Evolutionary conservation across 1,139 yeast genomes (phyloP), one percentile per base, ranked within the genome.

Genomic region (Pichia kudriavzevii): DNA sequence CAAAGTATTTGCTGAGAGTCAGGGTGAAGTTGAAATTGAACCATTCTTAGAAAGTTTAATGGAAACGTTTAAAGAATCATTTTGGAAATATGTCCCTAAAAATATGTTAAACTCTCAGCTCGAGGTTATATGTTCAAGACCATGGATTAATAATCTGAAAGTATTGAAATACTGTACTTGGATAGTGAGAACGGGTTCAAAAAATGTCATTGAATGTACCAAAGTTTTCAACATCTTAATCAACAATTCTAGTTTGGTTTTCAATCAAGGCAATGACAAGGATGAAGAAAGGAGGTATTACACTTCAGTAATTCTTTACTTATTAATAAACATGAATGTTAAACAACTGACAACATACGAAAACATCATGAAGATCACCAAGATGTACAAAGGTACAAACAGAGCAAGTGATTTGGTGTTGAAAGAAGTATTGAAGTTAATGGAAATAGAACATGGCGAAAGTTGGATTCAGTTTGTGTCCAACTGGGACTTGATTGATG

Each of bases 151-250:
- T 13, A 44, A 58, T n/a, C 50, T 59, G 13, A 54, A 54, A 12
- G 56, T 70, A 3, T 53, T 82, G 42, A 59, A 64, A 30, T 71
- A 76, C 46, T 59, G 63, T 5, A 56, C 61, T 24, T 46, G 48
- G 34, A 33, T 66, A 2, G 48, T 69, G 7, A 26, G 69, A 15
- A 46, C 66, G 5, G 51, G 67, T 19, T 48, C 66, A 1, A 57
- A 59, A 20, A 57, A 58, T 13, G 48, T 56, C 11, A 55, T 80
- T 31, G 72, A 74, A 25, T 64, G 55, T 45, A 66, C 64, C 17
- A 79, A 68, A 48, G 58, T 77, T 29, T 58, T 84, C n/a, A 94
- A 83, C 48, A 67, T 82, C 7, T 62, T 80, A 31, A 47, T 80
- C 14, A 73, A 72, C 48, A 77, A 76, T 46, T 69, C 66, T 2